These are phyloP conservation scores for Cercospora sesami DNA, from an alignment of 2,329 filamentous ascomycete genomes.

Conservation along the genomic window DNA sequence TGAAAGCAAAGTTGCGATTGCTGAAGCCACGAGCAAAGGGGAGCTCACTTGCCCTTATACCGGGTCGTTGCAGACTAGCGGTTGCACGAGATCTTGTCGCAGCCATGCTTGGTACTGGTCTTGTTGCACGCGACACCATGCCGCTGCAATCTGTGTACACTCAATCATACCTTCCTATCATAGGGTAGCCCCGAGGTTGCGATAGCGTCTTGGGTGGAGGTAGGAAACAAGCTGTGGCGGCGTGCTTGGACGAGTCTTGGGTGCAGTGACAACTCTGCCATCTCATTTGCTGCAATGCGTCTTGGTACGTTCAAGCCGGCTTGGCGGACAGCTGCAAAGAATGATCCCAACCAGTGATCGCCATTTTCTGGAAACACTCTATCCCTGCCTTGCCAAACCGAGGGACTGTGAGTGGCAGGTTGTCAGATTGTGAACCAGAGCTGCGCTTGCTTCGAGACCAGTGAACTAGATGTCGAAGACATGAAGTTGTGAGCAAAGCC, in stretches of 20 bases:
- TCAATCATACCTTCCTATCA: conserved; percentile 24
- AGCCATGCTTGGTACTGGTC: conserved; percentile 6
- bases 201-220: conserved; percentile 1
- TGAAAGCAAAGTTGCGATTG: background rate
- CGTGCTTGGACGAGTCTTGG: conserved; percentile 10
- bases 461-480: background rate
- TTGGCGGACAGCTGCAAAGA: conserved; percentile 8
- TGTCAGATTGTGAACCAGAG: background rate
- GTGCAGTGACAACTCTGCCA: background rate
- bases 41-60: conserved; percentile 11
- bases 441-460: background rate
- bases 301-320: conserved; percentile 11
- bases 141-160: conserved; percentile 1
- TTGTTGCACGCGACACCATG: conserved; percentile 12
- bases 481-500: conserved; percentile 9
- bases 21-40: background rate
- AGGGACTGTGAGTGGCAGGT: background rate
- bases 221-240: background rate
- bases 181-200: conserved; percentile 11
- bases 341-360: background rate
- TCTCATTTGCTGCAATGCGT: conserved; percentile 6
- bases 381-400: background rate
- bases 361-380: background rate
- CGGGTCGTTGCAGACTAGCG: background rate
- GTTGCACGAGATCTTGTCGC: background rate